phyloP scores from a whole-genome alignment of 768 basidiomycete genomes.

The Pisolithus sp. region DNA sequence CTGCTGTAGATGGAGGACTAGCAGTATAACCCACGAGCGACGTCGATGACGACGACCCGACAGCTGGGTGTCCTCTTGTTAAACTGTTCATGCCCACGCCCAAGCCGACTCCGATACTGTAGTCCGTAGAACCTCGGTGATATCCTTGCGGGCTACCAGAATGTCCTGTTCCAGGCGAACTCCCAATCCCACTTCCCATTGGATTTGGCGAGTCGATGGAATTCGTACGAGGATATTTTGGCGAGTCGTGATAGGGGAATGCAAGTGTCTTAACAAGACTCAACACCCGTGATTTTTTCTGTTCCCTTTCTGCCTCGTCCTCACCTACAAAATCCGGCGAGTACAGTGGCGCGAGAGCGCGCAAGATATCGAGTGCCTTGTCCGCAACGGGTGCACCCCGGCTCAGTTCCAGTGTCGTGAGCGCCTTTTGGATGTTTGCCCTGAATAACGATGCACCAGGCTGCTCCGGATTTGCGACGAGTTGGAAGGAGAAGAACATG shows the following conservation, averaged over 20 bases:
- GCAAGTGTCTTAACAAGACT: slow-evolving; percentile 68
- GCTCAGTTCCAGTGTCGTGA: slow-evolving; percentile 58
- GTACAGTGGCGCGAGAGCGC: slow-evolving; percentile 69
- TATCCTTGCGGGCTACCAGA: slow-evolving; percentile 47
- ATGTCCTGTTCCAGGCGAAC: slow-evolving; percentile 53
- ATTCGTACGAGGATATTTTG: slow-evolving; percentile 42
- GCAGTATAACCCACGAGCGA: slow-evolving; percentile 20
- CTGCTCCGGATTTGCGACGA: slow-evolving; percentile 74
- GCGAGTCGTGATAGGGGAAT: slow-evolving; percentile 75
- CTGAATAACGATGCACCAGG: slow-evolving; percentile 74
- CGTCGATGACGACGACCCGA: slow-evolving; percentile 14
- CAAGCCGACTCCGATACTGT: slow-evolving; percentile 7
- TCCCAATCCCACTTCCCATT: slow-evolving; percentile 36
- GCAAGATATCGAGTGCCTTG: slow-evolving; percentile 66
- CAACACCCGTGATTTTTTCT: slow-evolving; percentile 54
- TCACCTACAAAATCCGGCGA: slow-evolving; percentile 52
- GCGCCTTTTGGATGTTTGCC: slow-evolving; percentile 64
- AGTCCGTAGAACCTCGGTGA: slow-evolving; percentile 23
- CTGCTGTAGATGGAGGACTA: slow-evolving; percentile 1
- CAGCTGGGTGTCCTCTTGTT: slow-evolving; percentile 9
- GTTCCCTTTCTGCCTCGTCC: slow-evolving; percentile 46
- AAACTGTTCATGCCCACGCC: slow-evolving; percentile 7
- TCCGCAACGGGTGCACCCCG: slow-evolving; percentile 64
- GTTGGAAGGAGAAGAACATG: slow-evolving; percentile 89
- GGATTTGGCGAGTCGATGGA: slow-evolving; percentile 44